Evolutionary conservation across 345 rosid species (phyloP).

Genomic region (Eucalyptus sp.): DNA sequence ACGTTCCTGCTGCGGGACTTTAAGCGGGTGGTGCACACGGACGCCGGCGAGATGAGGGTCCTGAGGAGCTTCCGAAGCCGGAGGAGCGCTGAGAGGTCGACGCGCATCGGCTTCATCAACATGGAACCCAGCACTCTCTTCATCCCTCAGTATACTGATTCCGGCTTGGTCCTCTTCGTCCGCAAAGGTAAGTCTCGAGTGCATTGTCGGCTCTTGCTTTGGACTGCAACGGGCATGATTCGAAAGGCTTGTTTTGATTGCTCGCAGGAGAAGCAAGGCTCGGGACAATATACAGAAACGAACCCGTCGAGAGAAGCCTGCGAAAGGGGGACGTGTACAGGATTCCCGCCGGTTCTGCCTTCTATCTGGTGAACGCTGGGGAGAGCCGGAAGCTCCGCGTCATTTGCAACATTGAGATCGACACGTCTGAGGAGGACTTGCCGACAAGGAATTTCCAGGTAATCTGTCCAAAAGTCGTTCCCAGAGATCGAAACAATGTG

Average conservation of each 20-base stretch:
- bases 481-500: conserved; percentile 25
- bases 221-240: not conserved
- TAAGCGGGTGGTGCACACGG: conserved; percentile 49
- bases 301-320: conserved; percentile 39
- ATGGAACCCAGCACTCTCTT: conserved; percentile 80
- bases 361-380: conserved; percentile 59
- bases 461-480: not conserved
- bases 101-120: conserved; percentile 73
- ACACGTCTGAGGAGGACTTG: conserved; percentile 54
- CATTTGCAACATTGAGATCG: conserved; percentile 70
- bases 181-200: conserved; percentile 26
- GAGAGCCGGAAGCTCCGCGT: conserved; percentile 58
- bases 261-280: conserved; percentile 71
- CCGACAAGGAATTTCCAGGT: conserved; percentile 63
- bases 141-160: conserved; percentile 78
- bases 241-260: not conserved
- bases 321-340: conserved; percentile 53
- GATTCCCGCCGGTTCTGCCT: conserved; percentile 67
- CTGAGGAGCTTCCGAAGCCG: conserved; percentile 25
- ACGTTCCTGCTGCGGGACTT: conserved; percentile 47
- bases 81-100: conserved; percentile 31
- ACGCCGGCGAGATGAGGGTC: conserved; percentile 69
- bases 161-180: conserved; percentile 59
- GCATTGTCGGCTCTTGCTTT: not conserved
- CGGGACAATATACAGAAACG: conserved; percentile 45